phyloP scores from a whole-genome alignment of 2,329 filamentous ascomycete genomes.

The Metarhizium guizhouense region DNA sequence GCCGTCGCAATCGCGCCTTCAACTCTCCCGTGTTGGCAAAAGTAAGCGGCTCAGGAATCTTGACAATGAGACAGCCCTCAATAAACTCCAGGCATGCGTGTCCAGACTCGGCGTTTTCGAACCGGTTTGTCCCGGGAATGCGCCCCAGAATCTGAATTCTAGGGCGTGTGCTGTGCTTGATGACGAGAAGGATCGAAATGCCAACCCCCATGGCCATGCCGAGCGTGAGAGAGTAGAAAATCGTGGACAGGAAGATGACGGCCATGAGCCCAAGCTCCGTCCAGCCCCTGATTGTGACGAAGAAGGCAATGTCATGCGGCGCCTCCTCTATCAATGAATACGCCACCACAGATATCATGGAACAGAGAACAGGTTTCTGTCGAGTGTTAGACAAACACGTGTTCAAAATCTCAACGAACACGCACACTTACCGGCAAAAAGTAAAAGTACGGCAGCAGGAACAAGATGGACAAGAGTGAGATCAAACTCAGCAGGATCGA shows the following conservation, averaged over 20 bases:
- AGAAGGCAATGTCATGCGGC: conserved; percentile 86
- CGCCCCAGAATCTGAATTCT: conserved; percentile 94
- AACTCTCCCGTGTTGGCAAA: conserved; percentile 95
- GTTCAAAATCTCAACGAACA: not conserved
- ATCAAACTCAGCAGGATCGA: conserved; percentile 79
- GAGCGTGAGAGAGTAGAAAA: conserved; percentile 89
- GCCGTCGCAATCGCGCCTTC: conserved; percentile 69
- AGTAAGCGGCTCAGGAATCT: conserved; percentile 92
- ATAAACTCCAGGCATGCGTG: conserved; percentile 74
- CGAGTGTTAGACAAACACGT: not conserved
- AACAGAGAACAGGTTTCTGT: conserved; percentile 84
- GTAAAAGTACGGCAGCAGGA: conserved; percentile 84
- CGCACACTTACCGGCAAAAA: conserved; percentile 71
- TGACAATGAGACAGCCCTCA: conserved; percentile 88
- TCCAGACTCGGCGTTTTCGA: conserved; percentile 74
- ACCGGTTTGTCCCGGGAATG: conserved; percentile 71
- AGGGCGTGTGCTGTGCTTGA: conserved; percentile 82
- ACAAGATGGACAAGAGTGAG: conserved; percentile 70
- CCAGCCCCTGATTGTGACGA: conserved; percentile 76
- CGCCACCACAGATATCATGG: conserved; percentile 93
- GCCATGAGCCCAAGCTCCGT: conserved; percentile 80
- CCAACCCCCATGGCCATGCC: conserved; percentile 93
- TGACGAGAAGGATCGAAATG: conserved; percentile 79
- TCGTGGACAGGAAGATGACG: conserved; percentile 82
- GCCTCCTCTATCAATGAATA: conserved; percentile 93